A percentile compares a stretch with the other conserved stretches of the same genome.
These are phyloP conservation scores for Debaryomyces fabryi DNA, from an alignment of 1,139 yeast genomes.

Conservation along the genomic window DNA sequence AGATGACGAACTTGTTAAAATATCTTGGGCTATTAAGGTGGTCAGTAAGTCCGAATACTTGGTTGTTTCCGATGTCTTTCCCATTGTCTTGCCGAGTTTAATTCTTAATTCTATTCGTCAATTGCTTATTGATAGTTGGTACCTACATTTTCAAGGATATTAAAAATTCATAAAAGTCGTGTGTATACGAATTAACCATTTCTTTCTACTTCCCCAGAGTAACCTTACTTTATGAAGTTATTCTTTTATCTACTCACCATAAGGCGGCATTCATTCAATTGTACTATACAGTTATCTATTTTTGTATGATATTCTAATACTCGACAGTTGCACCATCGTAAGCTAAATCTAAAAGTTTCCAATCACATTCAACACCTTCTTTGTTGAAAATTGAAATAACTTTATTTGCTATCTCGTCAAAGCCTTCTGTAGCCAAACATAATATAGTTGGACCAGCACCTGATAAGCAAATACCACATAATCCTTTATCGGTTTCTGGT, in stretches of 20 bases:
- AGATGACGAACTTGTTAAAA: constrained; percentile 33
- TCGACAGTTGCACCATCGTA: constrained; percentile 75
- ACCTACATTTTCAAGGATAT: neutral
- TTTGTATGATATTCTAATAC: constrained; percentile 5
- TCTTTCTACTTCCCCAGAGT: neutral
- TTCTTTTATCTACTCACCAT: neutral
- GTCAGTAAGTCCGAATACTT: constrained; percentile 24
- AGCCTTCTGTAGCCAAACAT: constrained; percentile 88
- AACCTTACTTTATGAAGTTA: neutral
- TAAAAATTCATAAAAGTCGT: constrained; percentile 3
- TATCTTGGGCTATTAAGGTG: constrained; percentile 35
- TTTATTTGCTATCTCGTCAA: constrained; percentile 77
- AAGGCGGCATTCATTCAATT: neutral
- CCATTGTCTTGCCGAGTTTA: constrained; percentile 1
- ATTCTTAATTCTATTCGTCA: neutral
- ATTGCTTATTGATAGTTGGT: neutral
- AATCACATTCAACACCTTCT: constrained; percentile 70
- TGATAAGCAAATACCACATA: constrained; percentile 90
- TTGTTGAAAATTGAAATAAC: constrained; percentile 70
- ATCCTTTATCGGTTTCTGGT: constrained; percentile 79
- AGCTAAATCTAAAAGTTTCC: constrained; percentile 87
- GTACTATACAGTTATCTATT: constrained; percentile 3
- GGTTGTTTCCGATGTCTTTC: neutral
- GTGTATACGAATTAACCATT: neutral
- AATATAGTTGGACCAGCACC: constrained; percentile 98